These are phyloP conservation scores for Apiospora sp. DNA, from an alignment of 2,329 filamentous ascomycete species.

Conservation along the genomic window DNA sequence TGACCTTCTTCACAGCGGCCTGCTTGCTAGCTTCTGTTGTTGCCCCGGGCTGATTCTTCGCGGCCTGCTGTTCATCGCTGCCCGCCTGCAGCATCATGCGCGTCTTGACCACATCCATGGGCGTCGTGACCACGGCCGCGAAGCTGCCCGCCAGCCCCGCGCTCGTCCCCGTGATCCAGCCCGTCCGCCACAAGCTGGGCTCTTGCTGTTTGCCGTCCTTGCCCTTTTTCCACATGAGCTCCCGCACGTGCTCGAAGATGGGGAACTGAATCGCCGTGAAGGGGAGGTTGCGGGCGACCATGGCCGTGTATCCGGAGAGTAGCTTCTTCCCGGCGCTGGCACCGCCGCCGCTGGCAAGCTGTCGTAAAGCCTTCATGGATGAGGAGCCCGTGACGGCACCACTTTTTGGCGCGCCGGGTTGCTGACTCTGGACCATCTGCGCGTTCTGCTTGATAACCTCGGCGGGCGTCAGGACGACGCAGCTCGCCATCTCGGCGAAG, in stretches of 20 bases:
- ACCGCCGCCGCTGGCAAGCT: constrained; percentile 61
- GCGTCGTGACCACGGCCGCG: constrained; percentile 84
- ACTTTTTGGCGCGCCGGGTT: constrained; percentile 25
- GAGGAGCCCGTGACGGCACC: constrained; percentile 43
- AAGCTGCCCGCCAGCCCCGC: constrained; percentile 78
- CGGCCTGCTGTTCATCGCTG: constrained; percentile 30
- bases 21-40: constrained; percentile 35
- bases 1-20: constrained; percentile 32
- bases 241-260: constrained; percentile 77
- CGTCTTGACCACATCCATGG: constrained; percentile 90
- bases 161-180: constrained; percentile 73
- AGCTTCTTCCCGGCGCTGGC: constrained; percentile 65
- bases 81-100: constrained; percentile 80
- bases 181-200: constrained; percentile 67
- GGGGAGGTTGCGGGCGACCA: constrained; percentile 82
- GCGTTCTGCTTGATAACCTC: constrained; percentile 95
- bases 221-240: constrained; percentile 55
- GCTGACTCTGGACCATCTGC: constrained; percentile 70
- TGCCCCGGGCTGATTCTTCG: background rate
- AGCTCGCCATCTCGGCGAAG: constrained; percentile 82
- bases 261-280: constrained; percentile 88
- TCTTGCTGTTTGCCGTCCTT: background rate
- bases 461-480: constrained; percentile 84
- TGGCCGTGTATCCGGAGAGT: constrained; percentile 77
- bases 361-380: constrained; percentile 58